phyloP scores from a whole-genome alignment of 768 basidiomycete genomes.

The Amanita polypyramis region DNA sequence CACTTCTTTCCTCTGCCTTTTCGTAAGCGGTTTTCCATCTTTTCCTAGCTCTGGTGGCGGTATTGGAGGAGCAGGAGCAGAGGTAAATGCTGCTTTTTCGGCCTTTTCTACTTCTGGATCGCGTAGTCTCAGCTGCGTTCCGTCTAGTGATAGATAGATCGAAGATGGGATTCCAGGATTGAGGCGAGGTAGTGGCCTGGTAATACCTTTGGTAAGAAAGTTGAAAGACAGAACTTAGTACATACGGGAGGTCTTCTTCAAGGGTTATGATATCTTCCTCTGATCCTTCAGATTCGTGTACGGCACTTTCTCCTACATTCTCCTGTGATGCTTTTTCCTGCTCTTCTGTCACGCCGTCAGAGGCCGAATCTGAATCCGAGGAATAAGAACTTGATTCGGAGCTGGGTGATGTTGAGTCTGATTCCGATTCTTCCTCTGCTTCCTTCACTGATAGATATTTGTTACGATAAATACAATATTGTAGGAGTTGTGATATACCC shows the following conservation, averaged over 20 bases:
- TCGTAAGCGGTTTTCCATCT: constrained; percentile 59
- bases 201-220: constrained; percentile 2
- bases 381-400: constrained; percentile 16
- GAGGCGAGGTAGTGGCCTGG: constrained; percentile 53
- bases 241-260: constrained; percentile 27
- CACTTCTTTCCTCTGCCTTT: constrained; percentile 64
- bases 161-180: constrained; percentile 55
- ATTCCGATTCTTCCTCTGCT: not conserved
- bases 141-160: constrained; percentile 50
- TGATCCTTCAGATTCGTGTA: constrained; percentile 20
- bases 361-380: constrained; percentile 19
- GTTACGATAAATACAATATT: not conserved
- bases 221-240: constrained; percentile 1
- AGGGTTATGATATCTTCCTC: constrained; percentile 46
- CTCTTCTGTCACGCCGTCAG: constrained; percentile 34
- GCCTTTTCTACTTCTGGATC: constrained; percentile 54
- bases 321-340: constrained; percentile 55
- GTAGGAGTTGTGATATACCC: not conserved
- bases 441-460: not conserved
- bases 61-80: constrained; percentile 48
- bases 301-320: constrained; percentile 45
- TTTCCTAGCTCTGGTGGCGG: constrained; percentile 51
- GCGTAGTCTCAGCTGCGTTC: constrained; percentile 34
- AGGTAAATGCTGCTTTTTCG: constrained; percentile 36
- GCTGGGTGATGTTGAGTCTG: not conserved